Evolutionary conservation across 768 basidiomycete genomes (phyloP).

Genomic region (Cystofilobasidium capitatum): DNA sequence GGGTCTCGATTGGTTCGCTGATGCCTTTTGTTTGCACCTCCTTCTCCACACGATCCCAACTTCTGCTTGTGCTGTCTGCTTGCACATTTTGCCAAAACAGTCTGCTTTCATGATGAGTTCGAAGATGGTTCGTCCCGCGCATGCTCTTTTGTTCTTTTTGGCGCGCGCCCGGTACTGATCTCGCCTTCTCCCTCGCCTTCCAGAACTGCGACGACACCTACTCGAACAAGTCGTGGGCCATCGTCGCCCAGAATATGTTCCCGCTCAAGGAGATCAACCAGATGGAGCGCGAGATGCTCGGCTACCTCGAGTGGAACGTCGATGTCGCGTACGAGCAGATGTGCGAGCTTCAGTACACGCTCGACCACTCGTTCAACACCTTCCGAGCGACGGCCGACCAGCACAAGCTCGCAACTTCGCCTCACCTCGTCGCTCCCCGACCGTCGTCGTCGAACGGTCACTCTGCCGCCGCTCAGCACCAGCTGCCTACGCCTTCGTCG

Average conservation of each 20-base stretch:
- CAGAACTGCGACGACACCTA: constrained; percentile 86
- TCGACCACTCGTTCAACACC: not conserved
- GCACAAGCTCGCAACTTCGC: not conserved
- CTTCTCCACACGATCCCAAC: constrained; percentile 85
- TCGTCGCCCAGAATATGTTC: constrained; percentile 83
- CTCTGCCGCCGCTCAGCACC: not conserved
- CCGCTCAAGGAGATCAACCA: constrained; percentile 81
- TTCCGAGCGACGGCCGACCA: not conserved
- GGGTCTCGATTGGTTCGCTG: not conserved
- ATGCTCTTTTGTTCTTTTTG: not conserved
- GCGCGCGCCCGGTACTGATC: too few relatives aligned
- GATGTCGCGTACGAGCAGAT: constrained; percentile 41
- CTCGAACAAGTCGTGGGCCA: constrained; percentile 84
- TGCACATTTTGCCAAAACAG: not conserved
- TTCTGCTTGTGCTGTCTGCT: not conserved
- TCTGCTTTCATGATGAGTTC: constrained; percentile 87
- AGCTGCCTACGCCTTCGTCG: not conserved
- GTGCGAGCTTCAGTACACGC: constrained; percentile 35
- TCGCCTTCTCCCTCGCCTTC: constrained; percentile 26
- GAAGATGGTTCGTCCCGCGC: constrained; percentile 41
- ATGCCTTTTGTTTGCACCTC: constrained; percentile 34
- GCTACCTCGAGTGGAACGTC: constrained; percentile 75
- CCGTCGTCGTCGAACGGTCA: not conserved
- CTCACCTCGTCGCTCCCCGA: not conserved
- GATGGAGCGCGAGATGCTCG: constrained; percentile 81